These are phyloP conservation scores for Akanthomyces muscarius DNA, from an alignment of 2,329 filamentous ascomycete genomes.

Conservation along the genomic window DNA sequence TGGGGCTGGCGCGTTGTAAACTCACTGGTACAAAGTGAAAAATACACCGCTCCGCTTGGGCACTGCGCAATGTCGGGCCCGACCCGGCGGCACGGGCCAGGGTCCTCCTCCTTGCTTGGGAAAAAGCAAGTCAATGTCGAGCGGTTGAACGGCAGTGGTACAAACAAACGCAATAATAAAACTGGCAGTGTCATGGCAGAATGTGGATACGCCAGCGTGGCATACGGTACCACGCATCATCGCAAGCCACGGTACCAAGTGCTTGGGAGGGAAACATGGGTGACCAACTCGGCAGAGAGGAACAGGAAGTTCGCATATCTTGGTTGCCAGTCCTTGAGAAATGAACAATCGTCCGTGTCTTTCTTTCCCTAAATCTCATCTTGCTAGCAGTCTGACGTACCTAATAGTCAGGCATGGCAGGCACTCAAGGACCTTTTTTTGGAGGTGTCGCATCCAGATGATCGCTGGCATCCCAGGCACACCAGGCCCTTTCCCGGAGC, in stretches of 20 bases:
- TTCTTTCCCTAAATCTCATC: too few relatives aligned
- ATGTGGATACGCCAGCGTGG: slow-evolving; percentile 16
- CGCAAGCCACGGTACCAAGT: neutral
- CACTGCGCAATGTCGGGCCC: neutral
- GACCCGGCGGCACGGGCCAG: slow-evolving; percentile 3
- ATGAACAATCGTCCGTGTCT: too few relatives aligned
- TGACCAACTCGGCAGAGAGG: too few relatives aligned
- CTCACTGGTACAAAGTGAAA: neutral
- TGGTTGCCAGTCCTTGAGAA: too few relatives aligned
- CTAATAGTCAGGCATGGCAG: too few relatives aligned
- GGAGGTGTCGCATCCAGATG: neutral
- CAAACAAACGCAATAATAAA: neutral
- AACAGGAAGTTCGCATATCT: too few relatives aligned
- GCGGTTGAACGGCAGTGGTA: neutral
- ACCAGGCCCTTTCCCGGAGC: neutral
- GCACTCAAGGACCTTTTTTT: neutral
- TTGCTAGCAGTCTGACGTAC: too few relatives aligned
- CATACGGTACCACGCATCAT: neutral
- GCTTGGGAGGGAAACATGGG: neutral
- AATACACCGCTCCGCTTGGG: slow-evolving; percentile 8
- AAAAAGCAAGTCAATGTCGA: neutral
- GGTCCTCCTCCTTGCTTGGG: neutral
- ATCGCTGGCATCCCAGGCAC: neutral
- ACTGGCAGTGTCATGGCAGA: neutral
- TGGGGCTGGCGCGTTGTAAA: neutral